Evolutionary conservation across 306 rosid genomes (phyloP), one percentile per base, ranked within the genome.

Genomic region (Castanea sativa): DNA sequence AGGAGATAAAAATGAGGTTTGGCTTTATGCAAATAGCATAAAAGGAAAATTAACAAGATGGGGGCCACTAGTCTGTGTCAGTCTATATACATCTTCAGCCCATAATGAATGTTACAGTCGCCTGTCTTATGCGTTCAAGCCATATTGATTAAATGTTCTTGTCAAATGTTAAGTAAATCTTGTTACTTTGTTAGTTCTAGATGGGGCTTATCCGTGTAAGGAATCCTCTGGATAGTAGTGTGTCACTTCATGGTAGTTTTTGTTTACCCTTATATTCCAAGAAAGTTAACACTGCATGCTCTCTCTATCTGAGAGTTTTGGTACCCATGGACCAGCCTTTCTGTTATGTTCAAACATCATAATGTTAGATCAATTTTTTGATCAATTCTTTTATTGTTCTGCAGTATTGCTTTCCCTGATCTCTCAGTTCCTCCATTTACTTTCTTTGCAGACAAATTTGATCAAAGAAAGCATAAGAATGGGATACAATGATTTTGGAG

Each of bases 401-500:
- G 25, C 45, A 53, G 35, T 64, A 5, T 69, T 63, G 59, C 30
- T 19, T 77, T 58, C 69, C 33, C 33, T 71, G 45, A 30, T 76
- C 29, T 81, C 38, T 77, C 76, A 52, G 27, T 80, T 73, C 21
- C 73, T 82, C 72, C 7, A 56, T 25, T 74, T 87, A 63, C 63
- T 14, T 55, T 71, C 16, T 86, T 13, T 78, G 83, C 93, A 96
- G 99, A 96, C 99, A 67, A 96, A 96, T 87, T 90, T 96, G 87
- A 96, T 96, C 73, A 96, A 93, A 83, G 99, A 96, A 91, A 96
- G 98, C 86, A 93, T 96, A 82, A 83, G 99, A 86, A 96, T 96
- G 99, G 99, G 99, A 57, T 96, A 87, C 89, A 96, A 96, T 83
- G 99, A 96, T 83, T 93, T 96, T 87, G 99, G 98, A 76, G 99